These are phyloP conservation scores for Eruca vesicaria DNA, from an alignment of 441 rosid genomes.

Conservation along the genomic window DNA sequence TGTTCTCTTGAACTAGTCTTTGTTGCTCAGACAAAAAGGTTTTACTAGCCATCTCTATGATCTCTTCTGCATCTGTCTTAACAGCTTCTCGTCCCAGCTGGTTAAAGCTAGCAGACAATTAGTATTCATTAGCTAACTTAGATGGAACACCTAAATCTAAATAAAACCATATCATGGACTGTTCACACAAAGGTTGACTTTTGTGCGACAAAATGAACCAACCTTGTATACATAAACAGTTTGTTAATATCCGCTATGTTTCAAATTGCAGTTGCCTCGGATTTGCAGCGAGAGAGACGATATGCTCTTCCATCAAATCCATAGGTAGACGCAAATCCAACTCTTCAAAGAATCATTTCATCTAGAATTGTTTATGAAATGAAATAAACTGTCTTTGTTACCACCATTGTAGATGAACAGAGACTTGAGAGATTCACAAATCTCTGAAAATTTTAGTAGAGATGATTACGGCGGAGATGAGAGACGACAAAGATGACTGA, in stretches of 20 bases:
- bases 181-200: too few species aligned
- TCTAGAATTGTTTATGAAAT: too few species aligned
- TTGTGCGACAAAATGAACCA: not conserved
- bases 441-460: too few species aligned
- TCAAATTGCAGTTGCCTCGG: conserved; percentile 85
- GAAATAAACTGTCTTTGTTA: too few species aligned
- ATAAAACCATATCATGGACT: not conserved
- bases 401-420: too few species aligned
- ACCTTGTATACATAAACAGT: conserved; percentile 85
- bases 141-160: not conserved
- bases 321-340: too few species aligned
- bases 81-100: conserved; percentile 70
- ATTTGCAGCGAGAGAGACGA: conserved; percentile 38
- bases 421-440: too few species aligned
- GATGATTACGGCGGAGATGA: too few species aligned
- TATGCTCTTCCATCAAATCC: too few species aligned
- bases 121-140: not conserved
- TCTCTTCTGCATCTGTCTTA: conserved; percentile 78
- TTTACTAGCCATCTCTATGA: conserved; percentile 77
- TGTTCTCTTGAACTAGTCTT: conserved; percentile 77
- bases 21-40: conserved; percentile 69
- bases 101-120: conserved; percentile 53
- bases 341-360: too few species aligned
- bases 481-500: too few species aligned
- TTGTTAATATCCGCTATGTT: conserved; percentile 58